Evolutionary conservation across 2,329 filamentous ascomycete species (phyloP).

Genomic region (Ceratocystis papillata): DNA sequence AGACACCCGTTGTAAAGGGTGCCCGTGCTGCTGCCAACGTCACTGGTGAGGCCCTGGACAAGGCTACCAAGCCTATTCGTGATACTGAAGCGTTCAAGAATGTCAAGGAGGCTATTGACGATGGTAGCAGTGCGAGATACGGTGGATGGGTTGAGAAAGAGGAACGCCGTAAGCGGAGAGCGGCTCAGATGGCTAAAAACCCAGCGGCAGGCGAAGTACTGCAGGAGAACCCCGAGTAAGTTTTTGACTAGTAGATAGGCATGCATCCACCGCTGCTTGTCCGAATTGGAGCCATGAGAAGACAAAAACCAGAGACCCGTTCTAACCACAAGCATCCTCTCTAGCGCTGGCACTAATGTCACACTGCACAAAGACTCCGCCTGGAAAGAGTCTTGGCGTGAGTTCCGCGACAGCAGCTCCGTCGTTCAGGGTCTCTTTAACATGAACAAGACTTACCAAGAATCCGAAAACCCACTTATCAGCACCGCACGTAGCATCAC

Average conservation of each 20-base stretch:
- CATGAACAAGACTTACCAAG: conserved; percentile 79
- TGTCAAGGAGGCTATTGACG: conserved; percentile 92
- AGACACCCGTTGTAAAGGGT: conserved; percentile 85
- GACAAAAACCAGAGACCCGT: background rate
- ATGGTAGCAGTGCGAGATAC: conserved; percentile 90
- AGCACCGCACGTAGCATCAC: conserved; percentile 88
- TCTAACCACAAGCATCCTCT: conserved; percentile 29
- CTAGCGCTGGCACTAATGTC: conserved; percentile 82
- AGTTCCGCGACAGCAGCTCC: conserved; percentile 83
- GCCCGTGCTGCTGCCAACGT: conserved; percentile 75
- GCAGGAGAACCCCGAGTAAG: conserved; percentile 82
- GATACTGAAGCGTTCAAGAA: conserved; percentile 92
- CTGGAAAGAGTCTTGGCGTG: conserved; percentile 97
- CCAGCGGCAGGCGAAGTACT: conserved; percentile 45
- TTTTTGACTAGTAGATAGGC: conserved; percentile 26
- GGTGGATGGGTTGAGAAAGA: conserved; percentile 97
- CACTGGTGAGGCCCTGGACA: conserved; percentile 79
- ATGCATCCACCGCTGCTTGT: too few relatives aligned
- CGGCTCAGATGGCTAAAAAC: conserved; percentile 54
- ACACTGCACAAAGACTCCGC: conserved; percentile 93
- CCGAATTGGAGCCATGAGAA: too few relatives aligned
- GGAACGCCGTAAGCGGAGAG: conserved; percentile 70
- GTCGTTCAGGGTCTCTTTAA: conserved; percentile 80
- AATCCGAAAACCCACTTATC: conserved; percentile 94
- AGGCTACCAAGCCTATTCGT: conserved; percentile 85